Evolutionary conservation across 2,329 filamentous ascomycete species (phyloP), one percentile per base, ranked within the genome.

Genomic region (Epicoccum sorghinum): DNA sequence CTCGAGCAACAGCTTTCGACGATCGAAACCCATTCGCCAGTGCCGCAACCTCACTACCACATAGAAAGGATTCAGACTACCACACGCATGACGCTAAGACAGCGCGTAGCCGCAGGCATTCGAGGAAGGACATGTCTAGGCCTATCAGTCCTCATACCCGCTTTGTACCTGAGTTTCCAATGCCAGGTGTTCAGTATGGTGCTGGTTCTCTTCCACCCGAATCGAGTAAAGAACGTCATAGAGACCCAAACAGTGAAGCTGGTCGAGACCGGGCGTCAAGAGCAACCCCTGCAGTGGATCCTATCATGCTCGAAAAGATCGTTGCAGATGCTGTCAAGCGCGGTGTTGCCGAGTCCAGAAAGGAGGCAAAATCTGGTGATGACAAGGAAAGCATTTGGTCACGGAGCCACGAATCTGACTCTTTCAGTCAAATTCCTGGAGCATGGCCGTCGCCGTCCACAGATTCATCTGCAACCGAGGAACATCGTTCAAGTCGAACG

Each of bases 361-460:
- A 52, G 8, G 43, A 27, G 2, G 41, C 56, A 1, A 39, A 18
- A 18, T 6, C 23, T 13, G 7, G 7, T 10, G 36, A 32, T 4
- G 7, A 22, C 22, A 23, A n/a, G 14, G 7, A 14, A 3, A 4
- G 2, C 18, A 41, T 13, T 12, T 9, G 22, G n/a, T 12, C 1
- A 12, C 22, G 29, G 3, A 22, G 35, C 6, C 12, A 14, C 0
- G 40, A 55, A 22, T 13, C 44, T 5, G 49, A 58, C 4, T 36
- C 18, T n/a, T 39, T 46, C 5, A 64, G 49, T 27, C 58, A 66
- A 0, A 47, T 58, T 13, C 68, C 67, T 23, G 68, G 66, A 5
- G 65, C 63, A 24, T 70, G 68, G 68, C 67, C 64, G 4, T 39
- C 42, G 5, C 64, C 66, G 12, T 62, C 62, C 3, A 53, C 52